Evolutionary conservation across 2,329 filamentous ascomycete species (phyloP).

Genomic region (Ceratocystis albifundus): DNA sequence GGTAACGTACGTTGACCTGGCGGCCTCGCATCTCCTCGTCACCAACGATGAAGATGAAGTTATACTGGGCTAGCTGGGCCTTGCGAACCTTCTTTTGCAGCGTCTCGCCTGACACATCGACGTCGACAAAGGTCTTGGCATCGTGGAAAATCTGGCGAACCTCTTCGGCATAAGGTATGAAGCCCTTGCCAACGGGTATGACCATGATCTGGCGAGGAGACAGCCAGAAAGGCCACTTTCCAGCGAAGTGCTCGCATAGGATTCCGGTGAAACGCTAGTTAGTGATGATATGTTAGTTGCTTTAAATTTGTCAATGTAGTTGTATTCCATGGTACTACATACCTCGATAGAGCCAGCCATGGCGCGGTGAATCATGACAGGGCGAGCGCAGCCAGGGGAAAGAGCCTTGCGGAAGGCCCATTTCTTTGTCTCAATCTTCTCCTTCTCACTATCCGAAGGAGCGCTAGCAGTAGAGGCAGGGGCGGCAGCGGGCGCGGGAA

Average conservation of each 20-base stretch:
- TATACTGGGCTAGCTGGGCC: constrained; percentile 69
- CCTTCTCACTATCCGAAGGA: constrained; percentile 34
- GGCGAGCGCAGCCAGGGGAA: constrained; percentile 60
- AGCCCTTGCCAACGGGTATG: constrained; percentile 63
- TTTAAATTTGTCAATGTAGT: not conserved
- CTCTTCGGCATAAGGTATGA: constrained; percentile 63
- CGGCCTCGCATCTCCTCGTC: constrained; percentile 49
- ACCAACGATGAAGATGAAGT: constrained; percentile 65
- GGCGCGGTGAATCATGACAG: constrained; percentile 79
- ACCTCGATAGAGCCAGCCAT: constrained; percentile 55
- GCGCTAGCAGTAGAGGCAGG: constrained; percentile 24
- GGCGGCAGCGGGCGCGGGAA: constrained; percentile 27
- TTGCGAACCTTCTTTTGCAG: constrained; percentile 84
- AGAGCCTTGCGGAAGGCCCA: constrained; percentile 38
- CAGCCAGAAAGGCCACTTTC: constrained; percentile 85
- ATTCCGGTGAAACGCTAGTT: constrained; percentile 56
- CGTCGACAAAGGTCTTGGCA: constrained; percentile 55
- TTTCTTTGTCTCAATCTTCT: constrained; percentile 33
- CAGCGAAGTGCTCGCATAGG: constrained; percentile 70
- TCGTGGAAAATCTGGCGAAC: constrained; percentile 57
- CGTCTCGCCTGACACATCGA: constrained; percentile 53
- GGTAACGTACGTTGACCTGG: constrained; percentile 52
- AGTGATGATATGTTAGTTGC: constrained; percentile 1
- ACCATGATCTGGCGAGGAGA: constrained; percentile 67
- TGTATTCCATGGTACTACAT: not conserved